Evolutionary conservation across 2,329 filamentous ascomycete genomes (phyloP), one percentile per base, ranked within the genome.

Genomic region (Scedosporium boydii): DNA sequence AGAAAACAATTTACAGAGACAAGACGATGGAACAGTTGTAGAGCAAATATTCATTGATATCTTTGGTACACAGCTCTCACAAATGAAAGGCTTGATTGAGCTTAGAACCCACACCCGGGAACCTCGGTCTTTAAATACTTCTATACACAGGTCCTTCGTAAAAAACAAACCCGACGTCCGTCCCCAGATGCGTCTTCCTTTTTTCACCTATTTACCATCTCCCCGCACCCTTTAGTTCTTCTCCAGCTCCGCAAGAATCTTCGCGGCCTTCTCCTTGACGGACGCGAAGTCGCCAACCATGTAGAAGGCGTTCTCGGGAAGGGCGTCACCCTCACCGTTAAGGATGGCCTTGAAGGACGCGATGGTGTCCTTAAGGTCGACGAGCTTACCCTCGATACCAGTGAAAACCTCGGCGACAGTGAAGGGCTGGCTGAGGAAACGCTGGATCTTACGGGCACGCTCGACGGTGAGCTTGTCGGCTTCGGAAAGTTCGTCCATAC

Each of bases 401-500:
- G 89, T 93, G 87, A 93, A 93, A 74, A 93, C 85, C 75, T 87
- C 82, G 69, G 82, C 85, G 67, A 88, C 95, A 72, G 95, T 95
- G 87, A 99, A 99, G 77, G 95, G 95, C 86, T 99, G 95, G 80
- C 87, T 91, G 85, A 99, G 85, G 92, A 99, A 99, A 89, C 93
- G 90, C 87, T 99, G 95, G 78, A 99, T 89, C 87, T 98, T 98
- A 85, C 95, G 93, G 80, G 95, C 95, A 88, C 95, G 95, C 89
- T 99, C 95, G 86, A 99, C 95, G 72, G 95, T 98, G 74, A 99
- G 88, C 89, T 99, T 97, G 81, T 99, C 95, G 73, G 90, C 90
- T 86, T 98, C 95, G 68, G 95, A 98, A 82, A 99, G 83, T 80
- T 99, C 95, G 81, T 99, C 95, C 95, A 99, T 98, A 89, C 93